phyloP scores from a whole-genome alignment of 345 rosid species.

The Euphorbia tirucalli region DNA sequence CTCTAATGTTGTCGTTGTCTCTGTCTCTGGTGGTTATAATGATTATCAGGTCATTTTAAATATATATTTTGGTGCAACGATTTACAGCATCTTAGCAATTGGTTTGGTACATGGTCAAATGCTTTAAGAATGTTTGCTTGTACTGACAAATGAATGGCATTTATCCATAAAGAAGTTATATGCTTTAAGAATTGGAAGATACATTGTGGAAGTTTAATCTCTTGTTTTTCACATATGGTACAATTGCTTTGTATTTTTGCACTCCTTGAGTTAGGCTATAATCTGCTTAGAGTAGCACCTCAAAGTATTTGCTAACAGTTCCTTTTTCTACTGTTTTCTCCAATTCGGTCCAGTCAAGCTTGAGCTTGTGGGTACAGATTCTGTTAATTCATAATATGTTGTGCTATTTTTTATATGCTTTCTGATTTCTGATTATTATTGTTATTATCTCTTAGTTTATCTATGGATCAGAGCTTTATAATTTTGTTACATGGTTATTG shows the following conservation, averaged over 20 bases:
- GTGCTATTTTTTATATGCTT: not conserved
- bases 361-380: not conserved
- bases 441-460: not conserved
- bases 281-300: not conserved
- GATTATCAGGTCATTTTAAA: conserved; percentile 74
- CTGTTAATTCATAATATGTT: not conserved
- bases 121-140: conserved; percentile 6
- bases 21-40: conserved; percentile 86
- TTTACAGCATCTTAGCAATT: not conserved
- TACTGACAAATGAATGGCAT: not conserved
- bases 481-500: not conserved
- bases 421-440: not conserved
- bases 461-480: not conserved
- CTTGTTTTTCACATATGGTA: not conserved
- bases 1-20: conserved; percentile 73
- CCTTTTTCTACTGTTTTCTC: not conserved
- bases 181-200: not conserved
- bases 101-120: conserved; percentile 1
- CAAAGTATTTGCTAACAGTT: not conserved
- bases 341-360: not conserved
- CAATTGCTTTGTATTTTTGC: not conserved
- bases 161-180: not conserved
- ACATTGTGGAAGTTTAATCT: not conserved
- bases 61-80: not conserved
- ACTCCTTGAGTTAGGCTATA: not conserved